phyloP scores from a whole-genome alignment of 2,329 filamentous ascomycete genomes.

The Fusarium sambucinum region DNA sequence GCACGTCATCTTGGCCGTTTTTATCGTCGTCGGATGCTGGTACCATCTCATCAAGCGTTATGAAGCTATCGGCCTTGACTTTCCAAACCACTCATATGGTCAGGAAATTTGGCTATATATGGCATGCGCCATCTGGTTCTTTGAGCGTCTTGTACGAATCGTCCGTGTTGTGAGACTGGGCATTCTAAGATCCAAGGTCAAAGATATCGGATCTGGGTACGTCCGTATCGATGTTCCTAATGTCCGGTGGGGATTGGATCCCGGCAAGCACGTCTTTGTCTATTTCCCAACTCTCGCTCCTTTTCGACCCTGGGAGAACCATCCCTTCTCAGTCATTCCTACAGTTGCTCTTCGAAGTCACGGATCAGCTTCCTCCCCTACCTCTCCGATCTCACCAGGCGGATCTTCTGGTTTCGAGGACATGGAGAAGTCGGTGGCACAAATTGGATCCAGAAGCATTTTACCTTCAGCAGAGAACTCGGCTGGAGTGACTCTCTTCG shows the following conservation, averaged over 20 bases:
- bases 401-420: slow-evolving; percentile 5
- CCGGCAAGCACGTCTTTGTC: slow-evolving; percentile 19
- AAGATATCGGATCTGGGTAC: slow-evolving; percentile 14
- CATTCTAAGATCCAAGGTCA: slow-evolving; percentile 28
- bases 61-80: slow-evolving; percentile 9
- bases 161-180: slow-evolving; percentile 42
- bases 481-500: slow-evolving; percentile 7
- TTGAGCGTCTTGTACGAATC: slow-evolving; percentile 48
- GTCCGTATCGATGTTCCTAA: slow-evolving; percentile 4
- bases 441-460: not conserved
- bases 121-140: slow-evolving; percentile 48
- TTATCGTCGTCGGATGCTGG: slow-evolving; percentile 58
- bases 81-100: slow-evolving; percentile 53
- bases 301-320: slow-evolving; percentile 17
- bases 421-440: not conserved
- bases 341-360: slow-evolving; percentile 9
- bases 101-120: slow-evolving; percentile 55
- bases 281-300: slow-evolving; percentile 20
- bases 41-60: slow-evolving; percentile 57
- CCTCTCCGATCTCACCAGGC: not conserved
- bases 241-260: slow-evolving; percentile 13
- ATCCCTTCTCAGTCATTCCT: slow-evolving; percentile 18
- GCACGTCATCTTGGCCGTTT: slow-evolving; percentile 58
- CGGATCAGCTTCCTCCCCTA: not conserved
- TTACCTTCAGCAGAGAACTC: slow-evolving; percentile 1